Base-by-base conservation (phyloP, 1,139 yeast genomes). In the Yamadazyma oceani region DNA sequence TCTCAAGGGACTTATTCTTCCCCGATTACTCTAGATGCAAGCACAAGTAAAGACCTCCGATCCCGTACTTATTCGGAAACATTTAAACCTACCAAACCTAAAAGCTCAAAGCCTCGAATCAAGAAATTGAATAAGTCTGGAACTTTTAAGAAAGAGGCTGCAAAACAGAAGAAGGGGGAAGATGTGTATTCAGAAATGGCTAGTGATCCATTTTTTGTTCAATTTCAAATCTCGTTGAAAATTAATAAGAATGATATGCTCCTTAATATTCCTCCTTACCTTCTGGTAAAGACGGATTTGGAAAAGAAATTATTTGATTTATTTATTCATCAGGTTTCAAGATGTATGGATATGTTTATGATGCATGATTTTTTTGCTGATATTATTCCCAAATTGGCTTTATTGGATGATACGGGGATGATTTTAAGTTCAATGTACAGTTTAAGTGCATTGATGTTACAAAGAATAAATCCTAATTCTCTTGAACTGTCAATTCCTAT, bases 361-460 rank as follows among this genome's bases (percentile, higher is more conserved):
- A 57, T 60, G 5, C 55, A 54, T 24, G 60, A 58, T 19, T 49
- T 58, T 11, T 67, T 64, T 44, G 53, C 54, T 17, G 56, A 55
- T 24, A 51, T 68, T 6, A 54, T 68, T 1, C 64, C 73, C 2
- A 64, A 64, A 34, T 43, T 67, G 42, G 70, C 72, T 3, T 45
- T 68, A 9, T 47, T 57, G 34, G 73, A 68, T 40, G 71, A 66
- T 8, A 63, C 73, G 2, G 57, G 62, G 17, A 56, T 66, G 61
- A 50, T 68, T 13, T 38, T 65, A 21, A 60, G 64, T 44, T 52
- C 68, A 13, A 62, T 68, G 37, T 58, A 62, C 35, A 63, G 69
- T 38, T 52, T 68, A 39, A 58, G 69, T 41, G 63, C 66, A 13
- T 52, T 66, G 32, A 63, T 61, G 45, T 47, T 60, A 23, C 68